phyloP scores from a whole-genome alignment of 805 yeast species.

The Candida khao-thaluensis region DNA sequence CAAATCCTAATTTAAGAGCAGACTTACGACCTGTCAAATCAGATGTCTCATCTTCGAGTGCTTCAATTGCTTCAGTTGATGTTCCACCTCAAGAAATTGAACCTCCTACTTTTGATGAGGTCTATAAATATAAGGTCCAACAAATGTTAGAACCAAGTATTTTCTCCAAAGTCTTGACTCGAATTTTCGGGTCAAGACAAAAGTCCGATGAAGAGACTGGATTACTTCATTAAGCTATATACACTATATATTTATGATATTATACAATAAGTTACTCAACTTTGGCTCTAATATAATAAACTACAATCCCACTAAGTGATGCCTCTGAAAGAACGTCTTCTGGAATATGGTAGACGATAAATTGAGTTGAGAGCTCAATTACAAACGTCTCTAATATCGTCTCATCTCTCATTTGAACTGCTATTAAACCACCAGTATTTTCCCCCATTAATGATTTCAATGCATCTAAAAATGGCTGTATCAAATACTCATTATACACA shows the following conservation, averaged over 20 bases:
- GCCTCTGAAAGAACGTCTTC: conserved; percentile 27
- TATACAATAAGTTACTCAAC: neutral
- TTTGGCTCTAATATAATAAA: conserved; percentile 35
- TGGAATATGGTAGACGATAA: conserved; percentile 36
- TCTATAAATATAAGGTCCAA: conserved; percentile 24
- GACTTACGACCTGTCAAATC: conserved; percentile 22
- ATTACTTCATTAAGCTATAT: conserved; percentile 8
- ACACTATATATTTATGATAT: too few species aligned
- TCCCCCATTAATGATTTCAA: conserved; percentile 33
- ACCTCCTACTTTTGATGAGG: conserved; percentile 33
- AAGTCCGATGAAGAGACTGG: conserved; percentile 8
- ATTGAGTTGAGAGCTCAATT: conserved; percentile 24
- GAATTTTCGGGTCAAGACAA: conserved; percentile 1
- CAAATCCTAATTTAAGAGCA: conserved; percentile 7
- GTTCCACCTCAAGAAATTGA: conserved; percentile 33
- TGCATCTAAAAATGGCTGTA: conserved; percentile 49
- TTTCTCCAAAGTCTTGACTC: neutral
- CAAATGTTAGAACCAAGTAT: conserved; percentile 17
- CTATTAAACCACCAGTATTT: conserved; percentile 41
- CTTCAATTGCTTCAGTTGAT: conserved; percentile 18
- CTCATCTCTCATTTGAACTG: conserved; percentile 54
- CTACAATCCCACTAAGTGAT: conserved; percentile 44
- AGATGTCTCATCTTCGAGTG: conserved; percentile 20
- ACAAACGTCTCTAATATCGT: conserved; percentile 50
- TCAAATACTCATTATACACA: conserved; percentile 60